A percentile compares a stretch with the other conserved stretches of the same genome.
Conservation (phyloP, 1,284 basidiomycete genomes). For the Pseudozyma sp. region DNA sequence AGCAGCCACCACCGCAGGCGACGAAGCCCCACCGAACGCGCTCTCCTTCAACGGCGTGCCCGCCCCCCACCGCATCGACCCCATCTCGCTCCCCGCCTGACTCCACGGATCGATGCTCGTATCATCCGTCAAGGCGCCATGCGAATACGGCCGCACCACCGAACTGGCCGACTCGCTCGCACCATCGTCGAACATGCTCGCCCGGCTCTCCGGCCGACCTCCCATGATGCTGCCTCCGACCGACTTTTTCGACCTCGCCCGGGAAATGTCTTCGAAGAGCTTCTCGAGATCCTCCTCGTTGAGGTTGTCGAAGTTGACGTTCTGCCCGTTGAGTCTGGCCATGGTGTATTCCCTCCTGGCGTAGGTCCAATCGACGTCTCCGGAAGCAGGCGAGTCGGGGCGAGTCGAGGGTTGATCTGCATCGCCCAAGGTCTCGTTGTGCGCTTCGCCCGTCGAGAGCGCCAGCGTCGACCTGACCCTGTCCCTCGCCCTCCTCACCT, state of each 20-base stretch:
- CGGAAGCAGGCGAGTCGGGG: conserved; percentile 60
- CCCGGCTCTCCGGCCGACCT: conserved; percentile 55
- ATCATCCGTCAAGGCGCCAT: conserved; percentile 62
- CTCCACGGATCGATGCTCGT: conserved; percentile 64
- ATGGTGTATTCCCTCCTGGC: conserved; percentile 61
- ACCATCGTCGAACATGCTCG: conserved; percentile 61
- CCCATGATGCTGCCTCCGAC: conserved; percentile 51
- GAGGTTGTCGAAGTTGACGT: conserved; percentile 63
- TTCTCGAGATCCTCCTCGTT: conserved; percentile 64
- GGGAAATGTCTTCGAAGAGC: conserved; percentile 63
- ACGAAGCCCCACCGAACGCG: conserved; percentile 7
- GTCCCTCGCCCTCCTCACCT: conserved; percentile 59
- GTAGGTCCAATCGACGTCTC: conserved; percentile 65
- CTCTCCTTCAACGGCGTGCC: conserved; percentile 36
- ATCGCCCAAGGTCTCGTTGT: conserved; percentile 49
- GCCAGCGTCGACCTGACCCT: conserved; percentile 56
- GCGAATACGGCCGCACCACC: conserved; percentile 55
- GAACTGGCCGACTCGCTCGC: conserved; percentile 57
- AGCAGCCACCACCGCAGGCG: conserved; percentile 18
- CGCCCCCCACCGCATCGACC: conserved; percentile 31
- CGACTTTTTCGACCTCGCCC: conserved; percentile 55
- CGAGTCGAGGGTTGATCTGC: conserved; percentile 39
- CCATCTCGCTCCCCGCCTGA: conserved; percentile 53
- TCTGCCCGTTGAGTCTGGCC: conserved; percentile 60
- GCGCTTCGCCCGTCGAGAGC: conserved; percentile 49